phyloP scores from a whole-genome alignment of 805 yeast species.

The Yamadazyma insecticola region DNA sequence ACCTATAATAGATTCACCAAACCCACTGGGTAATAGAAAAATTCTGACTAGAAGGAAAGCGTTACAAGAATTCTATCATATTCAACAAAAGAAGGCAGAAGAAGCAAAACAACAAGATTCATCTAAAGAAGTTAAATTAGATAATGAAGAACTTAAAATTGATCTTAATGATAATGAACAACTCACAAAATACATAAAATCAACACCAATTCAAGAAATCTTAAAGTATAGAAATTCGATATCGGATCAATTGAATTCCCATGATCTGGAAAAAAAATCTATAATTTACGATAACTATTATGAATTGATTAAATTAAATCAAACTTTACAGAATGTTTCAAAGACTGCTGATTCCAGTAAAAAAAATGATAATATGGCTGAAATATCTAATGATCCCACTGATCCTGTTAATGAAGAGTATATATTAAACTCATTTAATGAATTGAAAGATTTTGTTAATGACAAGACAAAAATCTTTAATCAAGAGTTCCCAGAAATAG shows the following conservation, averaged over 20 bases:
- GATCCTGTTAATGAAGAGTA: conserved; percentile 13
- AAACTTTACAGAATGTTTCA: conserved; percentile 37
- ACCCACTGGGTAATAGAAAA: conserved; percentile 19
- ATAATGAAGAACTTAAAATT: neutral
- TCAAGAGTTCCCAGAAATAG: conserved; percentile 18
- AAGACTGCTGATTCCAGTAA: conserved; percentile 6
- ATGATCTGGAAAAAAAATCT: conserved; percentile 60
- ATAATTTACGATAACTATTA: conserved; percentile 73
- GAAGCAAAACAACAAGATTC: conserved; percentile 8
- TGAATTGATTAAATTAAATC: conserved; percentile 64
- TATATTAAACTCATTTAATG: conserved; percentile 18
- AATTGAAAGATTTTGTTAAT: conserved; percentile 19
- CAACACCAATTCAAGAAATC: conserved; percentile 24
- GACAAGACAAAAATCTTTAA: conserved; percentile 14
- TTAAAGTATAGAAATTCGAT: conserved; percentile 30
- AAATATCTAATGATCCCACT: conserved; percentile 2
- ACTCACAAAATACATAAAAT: conserved; percentile 17
- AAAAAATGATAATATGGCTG: conserved; percentile 6
- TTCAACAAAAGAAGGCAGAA: conserved; percentile 15
- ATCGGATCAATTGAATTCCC: conserved; percentile 43
- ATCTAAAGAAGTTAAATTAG: too few species aligned
- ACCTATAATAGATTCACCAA: conserved; percentile 1
- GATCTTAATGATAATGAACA: conserved; percentile 16
- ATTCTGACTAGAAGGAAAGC: conserved; percentile 38
- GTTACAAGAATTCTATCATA: conserved; percentile 37